phyloP scores from a whole-genome alignment of 139 green algal species.

The Trebouxia sp. region DNA sequence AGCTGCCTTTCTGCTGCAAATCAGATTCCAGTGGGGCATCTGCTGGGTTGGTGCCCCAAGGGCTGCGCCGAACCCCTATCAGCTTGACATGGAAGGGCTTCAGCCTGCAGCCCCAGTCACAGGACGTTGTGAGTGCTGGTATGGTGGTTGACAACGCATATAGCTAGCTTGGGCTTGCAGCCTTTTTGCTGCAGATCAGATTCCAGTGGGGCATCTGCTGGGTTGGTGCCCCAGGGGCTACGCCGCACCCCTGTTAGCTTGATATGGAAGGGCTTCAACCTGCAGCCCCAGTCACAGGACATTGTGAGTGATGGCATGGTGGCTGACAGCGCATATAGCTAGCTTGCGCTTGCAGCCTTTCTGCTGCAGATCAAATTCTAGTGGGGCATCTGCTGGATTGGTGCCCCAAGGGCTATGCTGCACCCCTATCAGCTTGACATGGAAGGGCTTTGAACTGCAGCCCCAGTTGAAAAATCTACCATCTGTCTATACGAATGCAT shows the following conservation, averaged over 20 bases:
- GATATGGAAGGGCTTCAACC: constrained; percentile 47
- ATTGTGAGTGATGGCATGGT: no score
- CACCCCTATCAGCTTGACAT: constrained; percentile 19
- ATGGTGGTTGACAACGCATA: no score
- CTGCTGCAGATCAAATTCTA: constrained; percentile 34
- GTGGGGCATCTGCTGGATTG: neutral
- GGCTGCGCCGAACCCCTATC: constrained; percentile 7
- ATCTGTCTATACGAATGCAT: no score
- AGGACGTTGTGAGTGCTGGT: neutral
- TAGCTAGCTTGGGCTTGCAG: no score
- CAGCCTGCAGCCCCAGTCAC: constrained; percentile 33
- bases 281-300: neutral
- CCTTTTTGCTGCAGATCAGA: constrained; percentile 34
- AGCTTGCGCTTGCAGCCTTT: no score
- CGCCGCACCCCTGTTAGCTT: constrained; percentile 19
- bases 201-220: constrained; percentile 17
- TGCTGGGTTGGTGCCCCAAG: neutral
- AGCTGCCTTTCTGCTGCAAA: constrained; percentile 37
- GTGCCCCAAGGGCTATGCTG: neutral
- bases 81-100: constrained; percentile 41
- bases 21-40: constrained; percentile 19
- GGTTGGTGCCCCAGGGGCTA: neutral
- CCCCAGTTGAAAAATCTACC: no score
- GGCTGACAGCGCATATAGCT: no score
- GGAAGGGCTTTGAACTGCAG: constrained; percentile 47